Evolutionary conservation across 257 asterid species (phyloP).

Genomic region (Oldenlandia corymbosa): DNA sequence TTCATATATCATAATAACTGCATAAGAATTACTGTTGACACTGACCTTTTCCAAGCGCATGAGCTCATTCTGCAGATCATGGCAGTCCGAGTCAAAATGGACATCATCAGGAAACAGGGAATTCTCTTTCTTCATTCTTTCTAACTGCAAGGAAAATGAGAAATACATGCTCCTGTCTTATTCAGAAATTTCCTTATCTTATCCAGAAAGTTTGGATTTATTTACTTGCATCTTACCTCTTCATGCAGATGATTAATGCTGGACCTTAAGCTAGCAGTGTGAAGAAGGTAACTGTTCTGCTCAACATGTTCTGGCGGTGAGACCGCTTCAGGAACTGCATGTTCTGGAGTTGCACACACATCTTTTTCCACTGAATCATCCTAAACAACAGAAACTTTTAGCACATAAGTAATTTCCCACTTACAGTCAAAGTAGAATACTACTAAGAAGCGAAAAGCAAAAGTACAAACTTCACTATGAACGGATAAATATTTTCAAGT

Average conservation of each 20-base stretch:
- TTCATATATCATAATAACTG: background rate
- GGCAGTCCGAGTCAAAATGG: conserved; percentile 32
- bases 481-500: background rate
- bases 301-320: conserved; percentile 33
- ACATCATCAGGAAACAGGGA: conserved; percentile 27
- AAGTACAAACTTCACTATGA: background rate
- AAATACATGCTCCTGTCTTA: conserved; percentile 4
- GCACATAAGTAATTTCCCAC: background rate
- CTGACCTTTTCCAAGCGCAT: conserved; percentile 63
- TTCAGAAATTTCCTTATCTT: conserved; percentile 4
- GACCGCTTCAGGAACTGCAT: conserved; percentile 22
- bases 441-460: background rate
- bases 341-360: conserved; percentile 20
- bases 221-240: conserved; percentile 47
- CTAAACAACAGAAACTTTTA: conserved; percentile 8
- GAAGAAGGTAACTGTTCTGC: conserved; percentile 25
- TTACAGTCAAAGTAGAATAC: background rate
- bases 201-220: background rate
- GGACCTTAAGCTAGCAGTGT: conserved; percentile 56
- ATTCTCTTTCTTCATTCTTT: conserved; percentile 87
- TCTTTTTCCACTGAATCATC: conserved; percentile 34
- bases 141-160: conserved; percentile 55
- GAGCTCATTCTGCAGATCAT: conserved; percentile 49
- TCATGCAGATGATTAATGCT: conserved; percentile 79
- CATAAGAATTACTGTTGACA: background rate